Base-by-base conservation (phyloP, 495 filamentous ascomycete genomes). In the Hyaloscypha finlandica region DNA sequence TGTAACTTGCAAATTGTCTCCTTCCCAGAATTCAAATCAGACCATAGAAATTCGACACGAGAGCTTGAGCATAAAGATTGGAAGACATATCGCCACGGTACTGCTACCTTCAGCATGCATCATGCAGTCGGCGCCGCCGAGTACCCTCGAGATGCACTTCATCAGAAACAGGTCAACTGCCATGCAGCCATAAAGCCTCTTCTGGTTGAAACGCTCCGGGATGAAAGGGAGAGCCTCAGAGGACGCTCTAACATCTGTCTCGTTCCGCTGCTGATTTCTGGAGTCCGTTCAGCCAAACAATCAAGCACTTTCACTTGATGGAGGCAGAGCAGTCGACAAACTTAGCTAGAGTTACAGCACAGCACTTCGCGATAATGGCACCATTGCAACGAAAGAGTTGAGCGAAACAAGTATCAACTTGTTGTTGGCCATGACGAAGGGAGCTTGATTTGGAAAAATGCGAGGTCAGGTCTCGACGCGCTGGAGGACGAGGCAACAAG, bases 401-500 rank as follows among this genome's bases (percentile, higher is more conserved):
- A 12, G 42, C 16, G 16, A 14, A 16, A 12, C 4, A 48, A 4
- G 11, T 11, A 14, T 48, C 12, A 3, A 37, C 35, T 19, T 48
- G 42, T 19, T 48, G 42, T 16, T 19, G 35, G 9, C 19, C 9
- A 30, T 25, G 30, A 16, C 1, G 22, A 30, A 56, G 20, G n/a
- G 11, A 29, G 30, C 8, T 30, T 25, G 30, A 3, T 29, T 25
- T 56, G 53, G 30, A 29, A 29, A 11, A 32, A 1, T 2, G 30
- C 8, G 30, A 56, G 19, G 53, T 16, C 20, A 9, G 25, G 32
- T 16, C 19, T 35, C 8, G 16, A 59, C 56, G 19, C 56, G 56
- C 12, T 33, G 19, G 20, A 19, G 39, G 33, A 22, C 42, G 42
- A 66, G 64, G 64, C 64, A 66, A 53, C 39, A 31, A 66, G 64